These are phyloP conservation scores for Aspergillus costaricaensis DNA, from an alignment of 2,329 filamentous ascomycete genomes.

Conservation along the genomic window DNA sequence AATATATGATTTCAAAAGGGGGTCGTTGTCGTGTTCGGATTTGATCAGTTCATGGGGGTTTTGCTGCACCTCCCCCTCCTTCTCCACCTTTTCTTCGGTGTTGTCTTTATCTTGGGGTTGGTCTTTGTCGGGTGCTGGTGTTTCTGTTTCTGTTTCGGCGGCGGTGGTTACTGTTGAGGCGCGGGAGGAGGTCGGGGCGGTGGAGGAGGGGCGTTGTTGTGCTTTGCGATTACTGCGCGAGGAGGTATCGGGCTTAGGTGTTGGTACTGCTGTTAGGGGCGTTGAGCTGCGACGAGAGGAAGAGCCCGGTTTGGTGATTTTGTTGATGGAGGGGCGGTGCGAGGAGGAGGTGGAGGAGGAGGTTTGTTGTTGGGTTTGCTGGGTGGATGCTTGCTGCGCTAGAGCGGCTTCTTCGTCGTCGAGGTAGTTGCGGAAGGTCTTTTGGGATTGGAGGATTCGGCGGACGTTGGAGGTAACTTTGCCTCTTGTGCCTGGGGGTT, in stretches of 20 bases:
- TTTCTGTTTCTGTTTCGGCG: not conserved
- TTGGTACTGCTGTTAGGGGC: slow-evolving; percentile 20
- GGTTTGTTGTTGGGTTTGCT: not conserved
- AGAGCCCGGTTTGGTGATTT: slow-evolving; percentile 23
- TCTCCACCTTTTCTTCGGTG: slow-evolving; percentile 1
- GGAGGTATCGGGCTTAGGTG: slow-evolving; percentile 9
- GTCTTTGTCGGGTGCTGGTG: slow-evolving; percentile 8
- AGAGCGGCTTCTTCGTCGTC: slow-evolving; percentile 53
- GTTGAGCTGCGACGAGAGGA: slow-evolving; percentile 30
- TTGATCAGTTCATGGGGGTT: slow-evolving; percentile 32
- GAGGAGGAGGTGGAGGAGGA: slow-evolving; percentile 8
- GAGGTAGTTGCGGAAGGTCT: slow-evolving; percentile 54
- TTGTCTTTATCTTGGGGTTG: slow-evolving; percentile 13
- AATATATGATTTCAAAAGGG: slow-evolving; percentile 45
- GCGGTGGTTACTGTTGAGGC: slow-evolving; percentile 7
- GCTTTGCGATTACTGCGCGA: slow-evolving; percentile 10
- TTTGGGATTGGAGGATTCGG: slow-evolving; percentile 51
- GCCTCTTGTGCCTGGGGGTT: slow-evolving; percentile 32
- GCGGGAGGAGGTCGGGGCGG: not conserved
- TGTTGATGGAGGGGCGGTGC: slow-evolving; percentile 21
- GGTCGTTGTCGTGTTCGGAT: slow-evolving; percentile 44
- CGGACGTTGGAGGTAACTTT: slow-evolving; percentile 51
- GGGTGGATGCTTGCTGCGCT: slow-evolving; percentile 23
- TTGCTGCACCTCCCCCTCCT: not conserved
- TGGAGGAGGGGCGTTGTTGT: slow-evolving; percentile 20